Evolutionary conservation across 495 filamentous ascomycete genomes (phyloP), one percentile per base, ranked within the genome.

Genomic region (Penicillium cosmopolitanum): DNA sequence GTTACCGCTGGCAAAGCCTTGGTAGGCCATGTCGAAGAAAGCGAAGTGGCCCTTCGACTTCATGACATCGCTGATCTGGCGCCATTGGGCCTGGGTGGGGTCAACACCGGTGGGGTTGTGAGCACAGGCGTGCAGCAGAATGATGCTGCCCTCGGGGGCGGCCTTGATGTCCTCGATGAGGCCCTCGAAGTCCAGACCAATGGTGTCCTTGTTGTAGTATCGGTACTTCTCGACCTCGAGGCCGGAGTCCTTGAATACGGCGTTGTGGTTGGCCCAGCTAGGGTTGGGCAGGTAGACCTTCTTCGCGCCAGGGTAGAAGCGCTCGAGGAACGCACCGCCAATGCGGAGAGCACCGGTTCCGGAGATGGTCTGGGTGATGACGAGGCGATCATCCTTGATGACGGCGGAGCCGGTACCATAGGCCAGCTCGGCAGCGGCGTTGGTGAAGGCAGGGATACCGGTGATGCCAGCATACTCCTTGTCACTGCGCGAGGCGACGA

Each of bases 11-110:
- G 95, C 95, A 69, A 98, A 98, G 62, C 95, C 95, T 80, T 98
- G 94, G 84, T 98, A 98, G 60, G 95, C 95, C 95, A 98, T 98
- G 77, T 98, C 95, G 80, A 98, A 98, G 85, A 98, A 97, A 55
- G 92, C 85, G 71, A 87, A 97, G 82, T 98, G 95, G 43, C 83
- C 88, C 77, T 90, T 87, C 76, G 85, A 84, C 86, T 96, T 96
- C 68, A 97, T 84, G 58, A 88, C 94, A 62, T 91, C 81, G 82
- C 88, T 89, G 69, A 98, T 97, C 78, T 91, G 79, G 77, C 86
- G 88, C 95, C 95, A 98, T 80, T 98, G 95, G 68, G 89, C 87
- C 58, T 87, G 76, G 36, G 92, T 96, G 11, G 95, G 95, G 78
- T 98, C 95, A 66, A 98, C 89, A 71, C 95, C 95, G 60, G 95